Conservation (phyloP, 1,284 basidiomycete species). For the Ceratobasidium sp. region DNA sequence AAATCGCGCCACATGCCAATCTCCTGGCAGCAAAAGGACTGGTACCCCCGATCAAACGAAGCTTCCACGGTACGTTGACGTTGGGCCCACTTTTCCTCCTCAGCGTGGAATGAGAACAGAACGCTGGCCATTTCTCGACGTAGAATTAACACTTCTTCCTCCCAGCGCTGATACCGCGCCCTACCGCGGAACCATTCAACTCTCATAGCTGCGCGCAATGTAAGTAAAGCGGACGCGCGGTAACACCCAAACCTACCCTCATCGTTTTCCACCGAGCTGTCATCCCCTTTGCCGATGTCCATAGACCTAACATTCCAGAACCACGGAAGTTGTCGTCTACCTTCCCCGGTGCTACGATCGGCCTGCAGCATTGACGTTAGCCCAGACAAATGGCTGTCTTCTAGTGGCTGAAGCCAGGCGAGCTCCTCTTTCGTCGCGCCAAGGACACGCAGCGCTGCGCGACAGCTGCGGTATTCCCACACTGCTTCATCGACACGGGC, state of each 20-base stretch:
- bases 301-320: background rate
- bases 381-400: no score
- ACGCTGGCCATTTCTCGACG: background rate
- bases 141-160: background rate
- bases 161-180: background rate
- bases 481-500: no score
- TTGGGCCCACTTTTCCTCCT: background rate
- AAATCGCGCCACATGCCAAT: no score
- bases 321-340: background rate
- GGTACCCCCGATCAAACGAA: no score
- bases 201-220: background rate
- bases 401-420: no score
- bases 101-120: background rate
- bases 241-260: background rate
- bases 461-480: no score
- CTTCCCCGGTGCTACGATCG: background rate
- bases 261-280: background rate
- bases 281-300: background rate
- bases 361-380: no score
- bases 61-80: no score
- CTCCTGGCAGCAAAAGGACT: no score
- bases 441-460: no score
- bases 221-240: background rate
- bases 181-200: background rate
- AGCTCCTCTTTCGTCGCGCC: no score